Conservation (phyloP, 2,329 filamentous ascomycete genomes). For the Phyllosticta citribraziliensis region DNA sequence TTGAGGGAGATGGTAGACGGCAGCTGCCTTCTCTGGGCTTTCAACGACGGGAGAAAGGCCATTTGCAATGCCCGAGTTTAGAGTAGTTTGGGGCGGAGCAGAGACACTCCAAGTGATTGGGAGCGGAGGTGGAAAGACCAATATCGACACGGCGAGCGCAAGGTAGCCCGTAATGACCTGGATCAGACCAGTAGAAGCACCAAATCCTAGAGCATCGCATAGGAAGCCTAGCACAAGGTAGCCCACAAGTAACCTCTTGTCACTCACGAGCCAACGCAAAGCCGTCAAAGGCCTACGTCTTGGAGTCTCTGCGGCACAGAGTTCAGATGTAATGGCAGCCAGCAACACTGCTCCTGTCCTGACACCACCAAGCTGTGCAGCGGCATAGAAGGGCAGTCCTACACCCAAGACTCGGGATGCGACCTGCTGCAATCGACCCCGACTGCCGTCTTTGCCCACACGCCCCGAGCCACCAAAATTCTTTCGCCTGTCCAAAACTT, state of each 20-base stretch:
- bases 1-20: background rate
- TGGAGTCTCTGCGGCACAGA: slow-evolving; percentile 21
- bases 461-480: slow-evolving; percentile 13
- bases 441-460: background rate
- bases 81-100: background rate
- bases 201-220: slow-evolving; percentile 22
- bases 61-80: background rate
- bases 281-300: slow-evolving; percentile 12
- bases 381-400: slow-evolving; percentile 46
- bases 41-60: slow-evolving; percentile 7
- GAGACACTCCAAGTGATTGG: slow-evolving; percentile 16
- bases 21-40: slow-evolving; percentile 4
- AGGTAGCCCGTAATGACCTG: slow-evolving; percentile 36
- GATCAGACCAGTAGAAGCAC: slow-evolving; percentile 9
- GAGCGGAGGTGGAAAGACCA: slow-evolving; percentile 42
- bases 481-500: slow-evolving; percentile 28
- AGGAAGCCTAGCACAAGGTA: slow-evolving; percentile 26
- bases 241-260: slow-evolving; percentile 25
- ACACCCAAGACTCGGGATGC: slow-evolving; percentile 31
- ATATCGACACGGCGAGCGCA: slow-evolving; percentile 35
- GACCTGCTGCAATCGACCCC: slow-evolving; percentile 13
- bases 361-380: slow-evolving; percentile 45
- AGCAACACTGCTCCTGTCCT: slow-evolving; percentile 44
- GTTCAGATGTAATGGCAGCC: slow-evolving; percentile 35
- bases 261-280: slow-evolving; percentile 22